phyloP scores from a whole-genome alignment of 208 protist species.

The Trypanosoma congolense region DNA sequence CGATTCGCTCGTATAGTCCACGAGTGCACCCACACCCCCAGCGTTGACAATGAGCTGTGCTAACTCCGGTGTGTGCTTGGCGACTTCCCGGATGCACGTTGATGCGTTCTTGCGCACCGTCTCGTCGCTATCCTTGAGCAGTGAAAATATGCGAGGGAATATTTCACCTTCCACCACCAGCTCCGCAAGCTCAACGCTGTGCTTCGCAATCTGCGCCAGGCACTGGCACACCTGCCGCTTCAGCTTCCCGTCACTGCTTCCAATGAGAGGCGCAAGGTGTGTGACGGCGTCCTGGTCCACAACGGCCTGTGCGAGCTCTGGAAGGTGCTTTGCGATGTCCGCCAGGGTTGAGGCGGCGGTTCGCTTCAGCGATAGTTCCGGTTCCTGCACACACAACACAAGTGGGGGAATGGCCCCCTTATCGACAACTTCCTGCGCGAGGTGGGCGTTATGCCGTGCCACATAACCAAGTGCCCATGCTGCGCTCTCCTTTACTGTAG shows the following conservation, averaged over 20 bases:
- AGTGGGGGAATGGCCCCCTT: slow-evolving; percentile 94
- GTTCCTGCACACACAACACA: slow-evolving; percentile 97
- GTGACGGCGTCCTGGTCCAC: slow-evolving; percentile 95
- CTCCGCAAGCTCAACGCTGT: slow-evolving; percentile 97
- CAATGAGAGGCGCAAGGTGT: slow-evolving; percentile 96
- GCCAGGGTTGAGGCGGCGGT: slow-evolving; percentile 93
- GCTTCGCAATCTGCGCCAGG: slow-evolving; percentile 97
- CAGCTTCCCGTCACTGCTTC: slow-evolving; percentile 92
- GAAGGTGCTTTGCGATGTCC: slow-evolving; percentile 95
- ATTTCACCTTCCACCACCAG: slow-evolving; percentile 98
- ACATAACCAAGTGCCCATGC: slow-evolving; percentile 98
- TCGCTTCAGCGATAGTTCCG: slow-evolving; percentile 96
- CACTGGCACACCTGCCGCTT: slow-evolving; percentile 94
- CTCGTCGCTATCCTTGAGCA: slow-evolving; percentile 95
- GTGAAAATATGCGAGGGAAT: slow-evolving; percentile 95
- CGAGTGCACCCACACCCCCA: slow-evolving; percentile 95
- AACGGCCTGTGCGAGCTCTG: slow-evolving; percentile 94
- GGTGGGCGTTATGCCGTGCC: slow-evolving; percentile 91
- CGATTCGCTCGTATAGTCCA: slow-evolving; percentile 95
- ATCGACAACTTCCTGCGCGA: slow-evolving; percentile 95
- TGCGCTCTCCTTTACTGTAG: slow-evolving; percentile 96
- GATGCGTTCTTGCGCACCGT: slow-evolving; percentile 96
- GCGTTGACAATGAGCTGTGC: slow-evolving; percentile 97
- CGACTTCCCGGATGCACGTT: slow-evolving; percentile 96
- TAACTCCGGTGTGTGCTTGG: slow-evolving; percentile 98